These are phyloP conservation scores for Syzygium jambos DNA, from an alignment of 345 rosid species.

Conservation along the genomic window DNA sequence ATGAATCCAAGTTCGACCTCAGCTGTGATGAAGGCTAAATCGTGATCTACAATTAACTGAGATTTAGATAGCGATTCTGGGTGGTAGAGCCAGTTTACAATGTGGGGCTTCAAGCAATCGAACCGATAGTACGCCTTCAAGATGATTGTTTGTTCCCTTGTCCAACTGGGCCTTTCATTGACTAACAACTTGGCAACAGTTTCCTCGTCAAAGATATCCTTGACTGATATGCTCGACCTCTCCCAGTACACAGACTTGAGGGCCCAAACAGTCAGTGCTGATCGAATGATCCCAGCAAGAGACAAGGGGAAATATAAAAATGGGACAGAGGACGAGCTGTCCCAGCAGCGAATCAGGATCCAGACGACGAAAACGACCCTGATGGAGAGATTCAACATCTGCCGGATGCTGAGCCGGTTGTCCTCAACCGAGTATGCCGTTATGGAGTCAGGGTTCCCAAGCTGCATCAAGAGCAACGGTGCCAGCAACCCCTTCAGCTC, in stretches of 20 bases:
- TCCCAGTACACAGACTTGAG: constrained; percentile 6
- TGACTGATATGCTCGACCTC: not conserved
- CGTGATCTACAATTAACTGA: not conserved
- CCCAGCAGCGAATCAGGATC: constrained; percentile 6
- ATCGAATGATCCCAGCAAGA: constrained; percentile 3
- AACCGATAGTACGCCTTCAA: not conserved
- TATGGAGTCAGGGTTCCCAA: constrained; percentile 11
- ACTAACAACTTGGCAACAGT: not conserved
- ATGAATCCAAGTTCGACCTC: constrained; percentile 34
- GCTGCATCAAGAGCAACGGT: constrained; percentile 11
- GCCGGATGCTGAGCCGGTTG: constrained; percentile 8
- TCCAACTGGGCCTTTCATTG: not conserved
- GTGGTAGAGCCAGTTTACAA: constrained; percentile 1
- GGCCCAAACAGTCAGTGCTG: constrained; percentile 2
- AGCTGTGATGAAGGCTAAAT: constrained; percentile 9
- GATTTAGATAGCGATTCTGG: not conserved
- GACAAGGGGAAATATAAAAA: constrained; percentile 2
- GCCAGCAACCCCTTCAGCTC: constrained; percentile 10
- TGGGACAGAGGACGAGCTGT: not conserved
- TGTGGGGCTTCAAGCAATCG: not conserved
- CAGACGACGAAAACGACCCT: not conserved
- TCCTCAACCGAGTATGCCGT: constrained; percentile 17
- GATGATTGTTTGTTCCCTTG: not conserved
- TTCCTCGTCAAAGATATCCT: not conserved
- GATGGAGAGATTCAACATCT: constrained; percentile 2